These are phyloP conservation scores for Vicia villosa DNA, from an alignment of 306 rosid genomes.

Conservation along the genomic window DNA sequence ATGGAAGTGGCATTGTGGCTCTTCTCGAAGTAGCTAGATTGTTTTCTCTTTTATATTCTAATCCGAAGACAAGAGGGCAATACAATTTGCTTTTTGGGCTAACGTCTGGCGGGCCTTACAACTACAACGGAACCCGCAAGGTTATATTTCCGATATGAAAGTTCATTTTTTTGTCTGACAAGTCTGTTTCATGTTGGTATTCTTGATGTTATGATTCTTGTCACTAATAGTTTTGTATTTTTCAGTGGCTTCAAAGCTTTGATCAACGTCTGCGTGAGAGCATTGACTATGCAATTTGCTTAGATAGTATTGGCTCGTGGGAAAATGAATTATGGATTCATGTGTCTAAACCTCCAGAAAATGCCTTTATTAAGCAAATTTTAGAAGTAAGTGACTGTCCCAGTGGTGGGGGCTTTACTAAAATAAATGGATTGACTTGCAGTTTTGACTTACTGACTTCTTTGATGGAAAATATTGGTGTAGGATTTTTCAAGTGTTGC, in stretches of 20 bases:
- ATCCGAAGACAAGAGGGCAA: slow-evolving; percentile 93
- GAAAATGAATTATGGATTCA: slow-evolving; percentile 90
- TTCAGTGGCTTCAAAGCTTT: slow-evolving; percentile 88
- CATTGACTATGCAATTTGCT: slow-evolving; percentile 93
- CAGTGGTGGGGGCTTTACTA: background rate
- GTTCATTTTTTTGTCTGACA: slow-evolving; percentile 13
- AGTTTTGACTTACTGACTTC: slow-evolving; percentile 29
- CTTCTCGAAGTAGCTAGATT: slow-evolving; percentile 98
- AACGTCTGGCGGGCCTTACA: slow-evolving; percentile 97
- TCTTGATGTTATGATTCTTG: slow-evolving; percentile 11
- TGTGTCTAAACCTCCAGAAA: slow-evolving; percentile 98
- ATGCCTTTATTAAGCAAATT: slow-evolving; percentile 86
- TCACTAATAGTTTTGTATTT: slow-evolving; percentile 30
- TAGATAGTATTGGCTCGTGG: slow-evolving; percentile 94
- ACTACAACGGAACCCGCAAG: slow-evolving; percentile 97
- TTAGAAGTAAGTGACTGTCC: slow-evolving; percentile 64
- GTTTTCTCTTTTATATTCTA: slow-evolving; percentile 90
- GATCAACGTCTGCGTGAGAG: slow-evolving; percentile 96
- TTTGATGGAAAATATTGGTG: slow-evolving; percentile 39
- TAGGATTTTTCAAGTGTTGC: slow-evolving; percentile 94
- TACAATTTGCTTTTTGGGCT: slow-evolving; percentile 94
- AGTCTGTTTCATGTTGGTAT: slow-evolving; percentile 5
- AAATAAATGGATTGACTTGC: slow-evolving; percentile 26
- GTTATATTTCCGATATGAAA: slow-evolving; percentile 48
- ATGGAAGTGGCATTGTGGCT: slow-evolving; percentile 94